phyloP scores from a whole-genome alignment of 345 rosid genomes.

The Combretum micranthum region DNA sequence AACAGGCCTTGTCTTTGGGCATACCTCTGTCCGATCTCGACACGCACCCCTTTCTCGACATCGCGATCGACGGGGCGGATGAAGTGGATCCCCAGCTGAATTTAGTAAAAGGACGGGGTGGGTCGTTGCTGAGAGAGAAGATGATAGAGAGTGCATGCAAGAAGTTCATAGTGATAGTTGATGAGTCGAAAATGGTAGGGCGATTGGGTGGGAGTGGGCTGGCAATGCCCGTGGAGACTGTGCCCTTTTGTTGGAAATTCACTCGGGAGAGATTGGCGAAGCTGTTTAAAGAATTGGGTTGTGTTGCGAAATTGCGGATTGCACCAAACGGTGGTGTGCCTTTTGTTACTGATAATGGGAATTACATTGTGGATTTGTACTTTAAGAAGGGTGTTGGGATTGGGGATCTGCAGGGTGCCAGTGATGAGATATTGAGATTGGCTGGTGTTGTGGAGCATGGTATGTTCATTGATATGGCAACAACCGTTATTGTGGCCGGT shows the following conservation, averaged over 20 bases:
- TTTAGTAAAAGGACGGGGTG: conserved; percentile 93
- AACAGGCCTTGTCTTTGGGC: conserved; percentile 72
- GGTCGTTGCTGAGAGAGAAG: conserved; percentile 84
- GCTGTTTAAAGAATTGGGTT: conserved; percentile 55
- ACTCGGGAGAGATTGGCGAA: conserved; percentile 43
- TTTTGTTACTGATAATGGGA: conserved; percentile 78
- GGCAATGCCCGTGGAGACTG: conserved; percentile 81
- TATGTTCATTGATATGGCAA: conserved; percentile 92
- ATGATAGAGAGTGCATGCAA: conserved; percentile 82
- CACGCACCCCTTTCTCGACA: conserved; percentile 53
- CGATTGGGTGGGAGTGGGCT: conserved; percentile 66
- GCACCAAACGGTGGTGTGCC: conserved; percentile 25
- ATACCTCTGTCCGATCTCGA: conserved; percentile 86
- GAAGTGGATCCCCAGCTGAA: conserved; percentile 86
- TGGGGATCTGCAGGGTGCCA: conserved; percentile 62
- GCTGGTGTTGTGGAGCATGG: conserved; percentile 94
- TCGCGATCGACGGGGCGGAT: conserved; percentile 97
- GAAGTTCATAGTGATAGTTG: conserved; percentile 71
- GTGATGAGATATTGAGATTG: conserved; percentile 67
- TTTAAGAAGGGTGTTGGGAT: conserved; percentile 44
- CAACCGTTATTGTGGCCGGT: conserved; percentile 87
- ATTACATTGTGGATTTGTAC: conserved; percentile 73
- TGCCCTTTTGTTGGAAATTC: conserved; percentile 78
- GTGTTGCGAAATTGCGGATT: conserved; percentile 48
- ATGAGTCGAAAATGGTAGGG: conserved; percentile 57